A percentile compares a stretch with the other conserved stretches of the same genome.
Evolutionary conservation across 2,329 filamentous ascomycete species (phyloP).

Genomic region (Fusarium duplospermum): DNA sequence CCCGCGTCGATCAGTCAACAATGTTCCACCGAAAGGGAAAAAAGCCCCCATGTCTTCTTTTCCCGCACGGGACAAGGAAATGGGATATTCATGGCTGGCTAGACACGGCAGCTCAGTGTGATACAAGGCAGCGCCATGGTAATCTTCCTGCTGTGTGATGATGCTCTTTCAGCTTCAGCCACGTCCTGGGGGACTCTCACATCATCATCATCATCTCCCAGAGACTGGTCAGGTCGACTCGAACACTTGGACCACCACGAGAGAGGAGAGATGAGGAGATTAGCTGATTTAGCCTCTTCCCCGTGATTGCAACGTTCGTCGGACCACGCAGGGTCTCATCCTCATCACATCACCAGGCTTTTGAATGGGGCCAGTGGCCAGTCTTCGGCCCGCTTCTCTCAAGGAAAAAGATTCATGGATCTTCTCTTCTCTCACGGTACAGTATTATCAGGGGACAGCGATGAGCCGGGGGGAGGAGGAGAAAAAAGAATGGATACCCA

Average conservation of each 20-base stretch:
- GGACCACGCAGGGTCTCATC: conserved; percentile 22
- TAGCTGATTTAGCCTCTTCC: conserved; percentile 20
- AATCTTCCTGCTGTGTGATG: neutral
- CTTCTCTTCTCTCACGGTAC: conserved; percentile 4
- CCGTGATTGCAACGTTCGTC: conserved; percentile 7
- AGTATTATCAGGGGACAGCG: conserved; percentile 3
- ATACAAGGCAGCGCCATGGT: neutral
- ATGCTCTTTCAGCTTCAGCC: neutral
- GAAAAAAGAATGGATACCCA: neutral
- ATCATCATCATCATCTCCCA: neutral
- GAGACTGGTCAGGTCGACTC: neutral
- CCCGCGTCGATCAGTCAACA: neutral
- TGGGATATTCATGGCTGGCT: neutral
- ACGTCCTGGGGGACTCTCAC: neutral
- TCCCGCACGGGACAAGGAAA: neutral
- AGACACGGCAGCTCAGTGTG: neutral
- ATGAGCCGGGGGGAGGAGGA: neutral
- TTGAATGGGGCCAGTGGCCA: neutral
- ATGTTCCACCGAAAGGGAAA: neutral
- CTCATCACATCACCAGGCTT: neutral
- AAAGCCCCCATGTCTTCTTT: neutral
- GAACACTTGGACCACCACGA: conserved; percentile 1
- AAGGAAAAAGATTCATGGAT: neutral
- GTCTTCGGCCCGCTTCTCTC: neutral
- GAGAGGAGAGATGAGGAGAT: conserved; percentile 2